Evolutionary conservation across 306 rosid genomes (phyloP).

Genomic region (Cercis canadensis): DNA sequence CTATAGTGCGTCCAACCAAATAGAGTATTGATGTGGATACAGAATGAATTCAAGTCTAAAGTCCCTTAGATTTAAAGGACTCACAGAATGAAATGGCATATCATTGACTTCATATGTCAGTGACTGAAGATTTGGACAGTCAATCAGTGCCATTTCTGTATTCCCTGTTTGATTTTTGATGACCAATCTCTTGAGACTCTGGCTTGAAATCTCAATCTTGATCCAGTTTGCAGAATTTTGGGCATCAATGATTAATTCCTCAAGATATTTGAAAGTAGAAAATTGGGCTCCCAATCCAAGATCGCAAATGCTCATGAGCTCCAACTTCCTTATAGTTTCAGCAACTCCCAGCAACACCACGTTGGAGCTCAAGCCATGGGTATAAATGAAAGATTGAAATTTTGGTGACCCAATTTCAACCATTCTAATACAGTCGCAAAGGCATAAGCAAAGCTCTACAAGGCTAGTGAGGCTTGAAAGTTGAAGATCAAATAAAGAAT

Average conservation of each 20-base stretch:
- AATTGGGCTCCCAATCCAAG: not conserved
- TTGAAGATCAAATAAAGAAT: not conserved
- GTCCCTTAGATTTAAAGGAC: too few relatives aligned
- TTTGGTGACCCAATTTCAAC: not conserved
- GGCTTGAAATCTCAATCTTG: not conserved
- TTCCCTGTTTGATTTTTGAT: not conserved
- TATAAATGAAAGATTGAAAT: constrained; percentile 1
- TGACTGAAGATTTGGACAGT: too few relatives aligned
- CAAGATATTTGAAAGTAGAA: not conserved
- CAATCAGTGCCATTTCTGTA: not conserved
- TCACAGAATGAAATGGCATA: too few relatives aligned
- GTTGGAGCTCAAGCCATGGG: too few relatives aligned
- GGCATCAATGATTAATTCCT: not conserved
- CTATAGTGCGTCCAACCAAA: too few relatives aligned
- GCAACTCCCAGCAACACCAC: not conserved
- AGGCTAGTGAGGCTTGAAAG: not conserved
- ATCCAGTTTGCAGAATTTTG: not conserved
- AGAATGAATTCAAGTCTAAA: too few relatives aligned
- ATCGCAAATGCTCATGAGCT: not conserved
- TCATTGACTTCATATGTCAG: too few relatives aligned
- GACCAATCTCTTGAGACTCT: constrained; percentile 6
- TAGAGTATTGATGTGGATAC: too few relatives aligned
- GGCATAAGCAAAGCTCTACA: not conserved
- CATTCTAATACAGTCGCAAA: not conserved
- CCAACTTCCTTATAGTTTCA: not conserved